A percentile compares a stretch with the other conserved stretches of the same genome.
phyloP scores from a whole-genome alignment of 2,329 filamentous ascomycete species.

The Ophiocordyceps camponoti-floridani region DNA sequence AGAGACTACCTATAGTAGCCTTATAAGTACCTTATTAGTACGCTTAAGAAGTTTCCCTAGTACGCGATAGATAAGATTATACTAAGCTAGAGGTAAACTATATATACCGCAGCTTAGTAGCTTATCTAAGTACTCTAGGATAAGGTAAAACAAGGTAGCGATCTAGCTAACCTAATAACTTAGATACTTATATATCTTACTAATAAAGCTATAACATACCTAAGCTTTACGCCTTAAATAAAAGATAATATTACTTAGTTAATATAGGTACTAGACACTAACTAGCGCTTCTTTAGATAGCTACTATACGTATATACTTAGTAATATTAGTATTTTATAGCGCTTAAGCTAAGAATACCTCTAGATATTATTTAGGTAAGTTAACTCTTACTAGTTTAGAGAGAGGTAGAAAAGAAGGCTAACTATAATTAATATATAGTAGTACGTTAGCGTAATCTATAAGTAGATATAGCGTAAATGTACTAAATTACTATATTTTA shows the following conservation, averaged over 20 bases:
- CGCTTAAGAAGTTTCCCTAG: conserved; percentile 46
- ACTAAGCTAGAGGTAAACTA: conserved; percentile 32
- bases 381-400: neutral
- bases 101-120: conserved; percentile 31
- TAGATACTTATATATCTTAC: conserved; percentile 35
- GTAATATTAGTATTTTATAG: too few relatives aligned
- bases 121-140: conserved; percentile 27
- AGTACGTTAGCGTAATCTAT: conserved; percentile 36
- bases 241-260: conserved; percentile 38
- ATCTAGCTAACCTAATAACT: conserved; percentile 27
- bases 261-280: conserved; percentile 16
- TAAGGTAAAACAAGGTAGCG: conserved; percentile 19
- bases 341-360: conserved; percentile 27
- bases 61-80: conserved; percentile 37
- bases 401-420: neutral
- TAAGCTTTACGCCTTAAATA: conserved; percentile 41
- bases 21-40: conserved; percentile 48
- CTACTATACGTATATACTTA: conserved; percentile 31
- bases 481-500: too few relatives aligned
- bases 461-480: conserved; percentile 29
- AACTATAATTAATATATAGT: too few relatives aligned
- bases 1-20: conserved; percentile 44
- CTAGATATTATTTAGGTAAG: conserved; percentile 37
- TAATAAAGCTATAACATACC: conserved; percentile 33
- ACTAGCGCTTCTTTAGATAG: conserved; percentile 22